Evolutionary conservation across 2,329 filamentous ascomycete genomes (phyloP), one percentile per base, ranked within the genome.

Genomic region (Cladosporium sp.): DNA sequence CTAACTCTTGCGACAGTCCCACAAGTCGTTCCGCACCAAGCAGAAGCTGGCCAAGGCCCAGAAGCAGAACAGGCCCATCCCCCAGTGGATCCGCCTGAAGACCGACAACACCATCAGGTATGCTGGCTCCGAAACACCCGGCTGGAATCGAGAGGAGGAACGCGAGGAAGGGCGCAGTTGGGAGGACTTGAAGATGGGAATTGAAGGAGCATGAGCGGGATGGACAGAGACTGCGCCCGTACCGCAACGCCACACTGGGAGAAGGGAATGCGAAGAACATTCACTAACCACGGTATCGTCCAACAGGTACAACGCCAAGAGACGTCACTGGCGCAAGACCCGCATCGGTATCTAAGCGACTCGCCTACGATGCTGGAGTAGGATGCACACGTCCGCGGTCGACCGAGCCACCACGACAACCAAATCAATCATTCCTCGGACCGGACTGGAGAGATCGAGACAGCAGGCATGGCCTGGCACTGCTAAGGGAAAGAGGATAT

Each of bases 11-110:
- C 37, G 50, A 77, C 79, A 97, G 93, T 93, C 89, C 88, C 92
- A 99, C 85, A 99, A 99, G 89, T 90, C 92, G 79, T 99, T 99
- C 92, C 90, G 92, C 80, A 97, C 92, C 83, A 99, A 99, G 92
- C 89, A 95, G 83, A 99, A 99, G 94, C 92, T 99, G 84, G 94
- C 94, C 78, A 97, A 93, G 87, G 94, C 94, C 79, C 93, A 97
- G 87, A 97, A 96, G 88, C 93, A 97, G 86, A 99, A 99, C 89
- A 89, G 94, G 80, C 94, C 94, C 73, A 97, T 99, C 79, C 94
- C 94, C 70, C 94, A 99, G 86, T 99, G 94, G 94, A 97, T 99
- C 80, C 89, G 94, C 79, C 88, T 99, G 76, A 89, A 93, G 80
- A 97, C 94, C 75, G 89, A 88, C 82, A 99, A 99, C 88, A 97